Evolutionary conservation across 2,329 filamentous ascomycete genomes (phyloP), one percentile per base, ranked within the genome.

Genomic region (Biscogniauxia marginata): DNA sequence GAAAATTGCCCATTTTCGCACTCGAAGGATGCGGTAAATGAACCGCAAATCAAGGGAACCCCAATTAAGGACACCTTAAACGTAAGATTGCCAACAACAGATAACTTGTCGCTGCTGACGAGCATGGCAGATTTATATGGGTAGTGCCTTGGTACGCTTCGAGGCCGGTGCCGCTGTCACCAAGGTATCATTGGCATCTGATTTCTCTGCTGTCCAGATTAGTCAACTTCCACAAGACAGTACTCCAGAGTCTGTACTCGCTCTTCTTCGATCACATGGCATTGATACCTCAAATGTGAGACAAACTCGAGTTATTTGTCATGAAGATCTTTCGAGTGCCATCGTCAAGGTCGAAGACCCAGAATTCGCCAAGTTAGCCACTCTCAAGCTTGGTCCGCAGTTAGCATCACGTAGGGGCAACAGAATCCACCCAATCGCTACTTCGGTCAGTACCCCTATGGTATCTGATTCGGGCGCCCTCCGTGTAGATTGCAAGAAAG

Each of bases 121-220:
- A 16, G 11, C 9, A 39, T 39, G 30, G n/a, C 13, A 39, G 30
- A n/a, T 16, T 39, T 39, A 39, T 20, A 30, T 65, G 2, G 46
- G 59, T 9, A 73, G 71, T 1, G 68, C 66, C 3, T 58, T 67
- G 55, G 70, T 65, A 1, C 46, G 66, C 8, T 75, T 75, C 13
- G 67, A 62, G 7, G 66, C 67, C 13, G 74, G 74, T 4, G 72
- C 69, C 1, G 50, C 50, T 0, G 57, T 74, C 4, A 25, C 52
- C 0, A 70, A 67, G 19, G 55, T 73, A 2, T 63, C 62, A 3
- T 62, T 75, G 6, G 58, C 66, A 2, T 71, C 72, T 0, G 75
- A 77, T 59, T 73, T 71, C 50, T 75, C 73, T 1, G 67, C 71
- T 0, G 64, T 74, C 24, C 71, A 67, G 5, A 65, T 76, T 46